Conservation (phyloP, 2,329 filamentous ascomycete species). For the Cyphellophora europaea region DNA sequence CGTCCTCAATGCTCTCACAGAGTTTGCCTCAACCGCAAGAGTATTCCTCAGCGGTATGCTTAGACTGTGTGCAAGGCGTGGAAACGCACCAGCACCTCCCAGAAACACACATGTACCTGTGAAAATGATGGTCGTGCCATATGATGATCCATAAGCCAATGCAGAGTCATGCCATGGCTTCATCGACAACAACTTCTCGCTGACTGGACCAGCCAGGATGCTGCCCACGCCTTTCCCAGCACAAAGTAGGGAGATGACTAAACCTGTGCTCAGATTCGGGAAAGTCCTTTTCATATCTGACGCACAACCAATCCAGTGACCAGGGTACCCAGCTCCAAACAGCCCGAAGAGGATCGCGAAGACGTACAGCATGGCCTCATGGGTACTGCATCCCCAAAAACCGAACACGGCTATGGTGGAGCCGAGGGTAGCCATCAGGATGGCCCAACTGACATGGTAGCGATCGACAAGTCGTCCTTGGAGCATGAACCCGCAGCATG, state of each 20-base stretch:
- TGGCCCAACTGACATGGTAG: conserved; percentile 31
- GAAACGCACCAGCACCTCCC: neutral
- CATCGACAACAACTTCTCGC: conserved; percentile 26
- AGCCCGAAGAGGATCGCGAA: conserved; percentile 35
- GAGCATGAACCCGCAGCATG: conserved; percentile 26
- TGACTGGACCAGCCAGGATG: conserved; percentile 42
- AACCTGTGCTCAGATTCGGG: conserved; percentile 39
- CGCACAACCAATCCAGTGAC: conserved; percentile 35
- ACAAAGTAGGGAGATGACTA: conserved; percentile 28
- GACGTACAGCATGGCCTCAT: conserved; percentile 28
- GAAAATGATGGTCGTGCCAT: neutral
- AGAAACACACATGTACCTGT: neutral
- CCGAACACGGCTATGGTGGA: conserved; percentile 33
- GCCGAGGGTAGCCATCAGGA: conserved; percentile 34
- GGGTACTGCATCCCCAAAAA: conserved; percentile 36
- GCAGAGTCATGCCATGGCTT: neutral
- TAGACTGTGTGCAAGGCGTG: neutral
- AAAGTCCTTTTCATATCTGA: conserved; percentile 28
- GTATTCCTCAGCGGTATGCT: too few species aligned
- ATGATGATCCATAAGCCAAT: neutral
- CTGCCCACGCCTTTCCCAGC: conserved; percentile 43
- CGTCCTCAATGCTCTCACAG: too few species aligned
- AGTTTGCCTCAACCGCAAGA: too few species aligned
- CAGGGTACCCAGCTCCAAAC: conserved; percentile 32
- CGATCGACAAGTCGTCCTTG: conserved; percentile 31